Evolutionary conservation across 2,329 filamentous ascomycete genomes (phyloP), one percentile per base, ranked within the genome.

Genomic region (Arthrobotrys conoides): DNA sequence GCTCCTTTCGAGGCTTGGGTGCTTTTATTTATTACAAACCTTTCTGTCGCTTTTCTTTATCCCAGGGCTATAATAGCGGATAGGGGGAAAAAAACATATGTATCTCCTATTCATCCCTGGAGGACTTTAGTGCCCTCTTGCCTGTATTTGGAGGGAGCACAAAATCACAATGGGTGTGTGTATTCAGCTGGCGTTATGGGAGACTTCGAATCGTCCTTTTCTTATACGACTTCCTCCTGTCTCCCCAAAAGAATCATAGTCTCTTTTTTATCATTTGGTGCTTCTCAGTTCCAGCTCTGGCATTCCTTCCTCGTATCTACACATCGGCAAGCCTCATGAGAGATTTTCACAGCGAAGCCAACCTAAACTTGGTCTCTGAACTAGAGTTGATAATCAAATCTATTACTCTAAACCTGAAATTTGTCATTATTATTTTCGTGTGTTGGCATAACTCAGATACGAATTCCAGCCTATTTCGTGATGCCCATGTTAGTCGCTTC

Each of bases 401-500:
- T 20, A 20, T 18, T 46, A 16, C 12, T 46, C 18, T 5, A 46
- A 46, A 5, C 5, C 33, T 36, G 8, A 36, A 8, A 36, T 20
- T 20, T 9, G 5, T 5, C 27, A 41, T 36, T 59, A 61, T 22
- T n/a, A 66, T 22, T 61, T 69, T n/a, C 65, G 67, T 14, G 76
- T 79, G 84, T 90, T 91, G 67, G 90, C 84, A 84, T 86, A 89
- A 84, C 89, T 91, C 81, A 91, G 84, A 82, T 90, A 91, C 80
- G 87, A 89, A 84, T 91, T 91, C 89, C 89, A 91, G 79, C 89
- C 89, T 80, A 61, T 18, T 4, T 12, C n/a, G 46, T 70, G 46
- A 69, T 61, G 6, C 27, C 27, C 27, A 16, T 20, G 14, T 38
- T 68, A 64, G 61, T 55, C 48, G 22, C 20, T 8, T 44, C 36